Percentiles rank a stretch among this genome's conserved stretches.
These are phyloP conservation scores for Trichoderma hamatum DNA, from an alignment of 2,329 filamentous ascomycete species.

Conservation along the genomic window DNA sequence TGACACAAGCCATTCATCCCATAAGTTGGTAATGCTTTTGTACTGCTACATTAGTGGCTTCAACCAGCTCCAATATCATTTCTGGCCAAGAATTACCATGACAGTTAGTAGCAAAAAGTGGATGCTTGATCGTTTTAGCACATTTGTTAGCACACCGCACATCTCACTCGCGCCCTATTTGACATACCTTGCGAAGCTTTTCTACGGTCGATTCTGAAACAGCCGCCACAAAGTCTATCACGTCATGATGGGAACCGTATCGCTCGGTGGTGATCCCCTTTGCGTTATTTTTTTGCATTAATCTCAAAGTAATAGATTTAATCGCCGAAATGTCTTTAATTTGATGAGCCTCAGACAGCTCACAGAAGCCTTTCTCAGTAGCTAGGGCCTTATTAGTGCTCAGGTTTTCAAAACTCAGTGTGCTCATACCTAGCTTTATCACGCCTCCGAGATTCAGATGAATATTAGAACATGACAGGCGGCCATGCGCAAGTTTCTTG, in stretches of 20 bases:
- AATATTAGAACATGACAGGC: background rate
- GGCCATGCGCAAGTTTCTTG: background rate
- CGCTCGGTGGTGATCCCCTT: background rate
- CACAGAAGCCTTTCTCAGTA: no score
- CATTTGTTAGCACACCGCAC: background rate
- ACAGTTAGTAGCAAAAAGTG: background rate
- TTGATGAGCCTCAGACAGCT: background rate
- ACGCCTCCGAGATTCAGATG: no score
- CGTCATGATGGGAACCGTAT: background rate
- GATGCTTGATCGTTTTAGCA: background rate
- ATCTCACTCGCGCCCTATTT: no score
- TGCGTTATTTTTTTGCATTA: background rate
- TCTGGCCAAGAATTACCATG: background rate
- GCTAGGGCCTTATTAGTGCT: no score
- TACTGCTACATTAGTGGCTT: background rate
- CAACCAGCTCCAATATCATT: background rate
- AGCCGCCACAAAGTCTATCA: conserved; percentile 1
- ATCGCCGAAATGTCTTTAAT: background rate
- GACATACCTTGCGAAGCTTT: background rate
- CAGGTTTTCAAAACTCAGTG: no score
- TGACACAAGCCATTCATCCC: background rate
- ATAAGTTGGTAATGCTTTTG: background rate
- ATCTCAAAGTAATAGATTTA: background rate
- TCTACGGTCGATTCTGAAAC: background rate
- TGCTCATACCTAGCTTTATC: no score